phyloP scores from a whole-genome alignment of 495 filamentous ascomycete genomes.

The Hypomontagnella submonticulosa region DNA sequence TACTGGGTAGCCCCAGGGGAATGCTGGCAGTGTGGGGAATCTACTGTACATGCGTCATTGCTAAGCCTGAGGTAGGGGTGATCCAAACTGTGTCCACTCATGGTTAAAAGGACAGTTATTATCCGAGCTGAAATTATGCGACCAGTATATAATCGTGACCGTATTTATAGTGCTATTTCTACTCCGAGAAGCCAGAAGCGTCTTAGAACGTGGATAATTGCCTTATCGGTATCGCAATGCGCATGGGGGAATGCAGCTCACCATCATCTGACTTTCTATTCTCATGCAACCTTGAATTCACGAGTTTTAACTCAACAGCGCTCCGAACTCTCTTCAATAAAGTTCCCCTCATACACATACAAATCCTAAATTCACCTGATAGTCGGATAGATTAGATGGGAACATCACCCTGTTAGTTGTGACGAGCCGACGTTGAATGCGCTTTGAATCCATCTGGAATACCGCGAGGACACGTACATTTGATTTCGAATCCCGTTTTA shows the following conservation, averaged over 20 bases:
- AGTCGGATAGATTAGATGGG: no score
- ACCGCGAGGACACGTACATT: conserved; percentile 2
- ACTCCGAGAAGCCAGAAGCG: no score
- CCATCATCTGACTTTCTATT: neutral
- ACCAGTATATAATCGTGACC: neutral
- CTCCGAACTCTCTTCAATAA: neutral
- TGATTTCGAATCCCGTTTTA: conserved; percentile 1
- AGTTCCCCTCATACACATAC: conserved; percentile 1
- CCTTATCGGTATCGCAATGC: conserved; percentile 24
- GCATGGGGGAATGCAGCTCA: conserved; percentile 2
- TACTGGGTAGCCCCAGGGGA: conserved; percentile 14
- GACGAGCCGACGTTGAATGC: neutral
- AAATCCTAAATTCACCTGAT: neutral
- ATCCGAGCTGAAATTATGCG: neutral
- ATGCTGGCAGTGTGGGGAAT: conserved; percentile 18
- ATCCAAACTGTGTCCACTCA: no score
- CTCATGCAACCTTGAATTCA: neutral
- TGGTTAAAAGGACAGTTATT: conserved; percentile 6
- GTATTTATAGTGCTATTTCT: conserved; percentile 2
- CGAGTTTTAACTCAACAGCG: neutral
- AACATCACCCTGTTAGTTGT: neutral
- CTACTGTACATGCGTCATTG: conserved; percentile 35
- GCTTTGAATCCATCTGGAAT: neutral
- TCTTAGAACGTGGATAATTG: conserved; percentile 4
- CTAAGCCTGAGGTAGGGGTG: neutral